Base-by-base conservation (phyloP, 345 rosid species). In the Draba incana region DNA sequence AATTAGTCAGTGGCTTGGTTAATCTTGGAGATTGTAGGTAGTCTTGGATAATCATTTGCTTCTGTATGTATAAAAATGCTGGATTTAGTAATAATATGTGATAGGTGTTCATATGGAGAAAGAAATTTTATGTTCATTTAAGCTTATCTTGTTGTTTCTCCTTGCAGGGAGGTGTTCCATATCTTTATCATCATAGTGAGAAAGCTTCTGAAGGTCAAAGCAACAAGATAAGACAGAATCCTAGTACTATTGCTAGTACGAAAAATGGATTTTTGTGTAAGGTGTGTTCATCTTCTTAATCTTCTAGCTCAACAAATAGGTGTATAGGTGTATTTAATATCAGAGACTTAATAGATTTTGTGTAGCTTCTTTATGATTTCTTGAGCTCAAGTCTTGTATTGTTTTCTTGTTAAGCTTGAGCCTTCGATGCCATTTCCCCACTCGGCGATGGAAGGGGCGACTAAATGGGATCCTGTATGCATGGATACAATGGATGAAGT, bases 401-500 rank as follows among this genome's bases (percentile, higher is more conserved):
- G 9, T 14, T 67, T 70, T 60, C 35, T 55, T 77, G 65, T 57
- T 69, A 20, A 91, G 97, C 75, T 80, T 6, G 89, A 85, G 68
- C 89, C 96, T 60, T 80, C 88, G 20, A 84, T 84, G 62, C 92
- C 83, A 81, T 82, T 83, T 77, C 76, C 92, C 45, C 84, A 81
- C 72, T 80, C 83, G 28, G 93, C 88, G 2, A 87, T 92, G 96
- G 98, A 92, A 72, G 86, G 98, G 6, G 86, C 86, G n/a, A 89
- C 98, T 24, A 92, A 89, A 77, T 92, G 98, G 98, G 88, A 88
- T 60, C 92, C 94, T 27, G 83, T 84, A 73, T 80, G 81, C 72
- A 68, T 81, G 62, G 85, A 78, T 62, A 69, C 85, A 64, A 62
- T 79, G 16, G 86, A 85, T 25, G 92, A 87, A 76, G 88, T 63